A percentile compares a stretch with the other conserved stretches of the same genome.
Conservation (phyloP, 1,139 yeast species). For the Candida sanyaensis region DNA sequence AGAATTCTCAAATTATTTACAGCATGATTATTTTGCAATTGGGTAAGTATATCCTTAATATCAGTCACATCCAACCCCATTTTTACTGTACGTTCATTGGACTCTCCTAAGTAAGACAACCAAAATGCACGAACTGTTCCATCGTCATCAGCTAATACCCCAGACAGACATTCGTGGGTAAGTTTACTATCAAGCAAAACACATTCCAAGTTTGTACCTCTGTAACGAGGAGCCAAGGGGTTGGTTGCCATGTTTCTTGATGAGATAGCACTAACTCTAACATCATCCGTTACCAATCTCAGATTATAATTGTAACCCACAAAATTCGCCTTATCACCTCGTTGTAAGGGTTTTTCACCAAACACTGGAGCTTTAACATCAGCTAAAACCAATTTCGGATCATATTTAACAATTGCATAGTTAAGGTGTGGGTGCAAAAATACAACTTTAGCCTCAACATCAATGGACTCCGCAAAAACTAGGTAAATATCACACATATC, state of each 20-base stretch:
- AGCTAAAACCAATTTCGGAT: slow-evolving; percentile 57
- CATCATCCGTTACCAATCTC: slow-evolving; percentile 73
- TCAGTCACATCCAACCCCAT: slow-evolving; percentile 83
- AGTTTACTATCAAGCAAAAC: slow-evolving; percentile 72
- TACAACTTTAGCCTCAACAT: slow-evolving; percentile 77
- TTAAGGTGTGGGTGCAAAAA: slow-evolving; percentile 89
- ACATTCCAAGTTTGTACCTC: slow-evolving; percentile 84
- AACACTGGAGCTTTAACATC: slow-evolving; percentile 62
- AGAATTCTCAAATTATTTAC: slow-evolving; percentile 65
- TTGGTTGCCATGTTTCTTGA: slow-evolving; percentile 75
- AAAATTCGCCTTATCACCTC: slow-evolving; percentile 76
- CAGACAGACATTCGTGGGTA: slow-evolving; percentile 77
- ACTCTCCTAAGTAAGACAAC: slow-evolving; percentile 81
- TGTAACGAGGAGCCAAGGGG: slow-evolving; percentile 70
- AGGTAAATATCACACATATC: slow-evolving; percentile 78
- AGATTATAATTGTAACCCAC: slow-evolving; percentile 77
- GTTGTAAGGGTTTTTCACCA: slow-evolving; percentile 56
- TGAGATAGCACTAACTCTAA: slow-evolving; percentile 74
- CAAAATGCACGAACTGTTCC: slow-evolving; percentile 84
- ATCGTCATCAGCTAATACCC: slow-evolving; percentile 74
- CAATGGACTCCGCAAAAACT: slow-evolving; percentile 83
- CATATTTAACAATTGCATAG: slow-evolving; percentile 82
- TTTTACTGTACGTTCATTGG: slow-evolving; percentile 62
- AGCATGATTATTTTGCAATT: slow-evolving; percentile 50
- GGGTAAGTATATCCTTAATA: slow-evolving; percentile 55